Evolutionary conservation across 345 rosid species (phyloP), one percentile per base, ranked within the genome.

Genomic region (Carallia pectinifolia): DNA sequence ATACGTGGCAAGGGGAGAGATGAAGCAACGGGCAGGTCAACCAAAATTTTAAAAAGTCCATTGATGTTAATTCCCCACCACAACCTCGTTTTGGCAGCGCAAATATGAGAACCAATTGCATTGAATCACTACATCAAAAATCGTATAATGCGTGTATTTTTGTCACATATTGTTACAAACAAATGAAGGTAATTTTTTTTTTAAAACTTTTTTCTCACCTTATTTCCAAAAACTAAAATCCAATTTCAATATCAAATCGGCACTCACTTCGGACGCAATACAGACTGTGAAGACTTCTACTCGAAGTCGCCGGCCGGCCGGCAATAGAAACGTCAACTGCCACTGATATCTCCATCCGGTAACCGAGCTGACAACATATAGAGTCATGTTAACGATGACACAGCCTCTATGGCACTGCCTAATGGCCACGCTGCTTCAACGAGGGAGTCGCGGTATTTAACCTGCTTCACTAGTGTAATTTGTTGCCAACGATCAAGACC

Each of bases 351-450:
- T 60, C 69, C n/a, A 5, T 18, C 29, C 12, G 44, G 23, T 33
- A 48, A 63, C n/a, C 6, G 69, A 8, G 58, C 38, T 8, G n/a
- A 59, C 12, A 27, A 13, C 29, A 6, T 27, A 4, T 27, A 56
- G 31, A 56, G 33, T 56, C 60, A 70, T 67, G 60, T 29, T 58
- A 36, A 66, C 15, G 87, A 77, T 38, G 96, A 92, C 7, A 92
- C 82, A 6, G 96, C 97, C 80, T 92, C 96, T 16, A 92, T 90
- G 69, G 97, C 97, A 53, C 97, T 92, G 71, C 96, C 97, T 16
- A 92, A 76, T 10, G 97, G 97, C 97, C 97, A 92, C 16, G 97
- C 96, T 37, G 97, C 97, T 81, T 90, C 97, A 18, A 90, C 92
- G 0, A 80, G 81, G 55, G 82, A 67, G 52, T 83, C 75, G 7